These are phyloP conservation scores for Neurospora sp. DNA, from an alignment of 495 filamentous ascomycete species.

Conservation along the genomic window DNA sequence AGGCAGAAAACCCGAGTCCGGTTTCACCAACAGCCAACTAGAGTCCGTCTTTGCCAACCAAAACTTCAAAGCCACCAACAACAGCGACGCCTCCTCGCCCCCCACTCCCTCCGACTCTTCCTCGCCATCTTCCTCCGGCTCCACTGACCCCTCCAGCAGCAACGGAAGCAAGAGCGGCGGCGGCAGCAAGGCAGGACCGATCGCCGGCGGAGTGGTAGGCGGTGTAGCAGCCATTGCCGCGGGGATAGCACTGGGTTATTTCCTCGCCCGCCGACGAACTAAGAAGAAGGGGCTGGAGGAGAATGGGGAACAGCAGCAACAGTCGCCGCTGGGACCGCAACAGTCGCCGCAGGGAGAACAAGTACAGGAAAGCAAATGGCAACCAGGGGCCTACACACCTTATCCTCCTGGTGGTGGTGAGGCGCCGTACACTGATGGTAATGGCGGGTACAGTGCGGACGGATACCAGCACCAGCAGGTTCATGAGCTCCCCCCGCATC, in stretches of 20 bases:
- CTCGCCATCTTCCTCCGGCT: neutral
- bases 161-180: neutral
- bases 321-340: neutral
- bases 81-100: neutral
- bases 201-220: slow-evolving; percentile 12
- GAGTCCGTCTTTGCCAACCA: neutral
- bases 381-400: neutral
- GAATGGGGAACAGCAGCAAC: neutral
- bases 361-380: neutral
- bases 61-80: neutral
- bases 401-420: neutral
- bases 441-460: neutral
- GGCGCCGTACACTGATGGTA: neutral
- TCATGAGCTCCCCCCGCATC: neutral
- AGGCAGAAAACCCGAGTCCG: neutral
- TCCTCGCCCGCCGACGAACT: neutral
- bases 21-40: neutral
- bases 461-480: neutral
- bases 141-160: neutral
- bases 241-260: neutral
- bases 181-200: neutral
- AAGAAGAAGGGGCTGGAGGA: neutral
- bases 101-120: neutral
- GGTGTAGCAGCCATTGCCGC: slow-evolving; percentile 3
- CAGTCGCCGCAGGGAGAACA: neutral